Base-by-base conservation (phyloP, 2,329 filamentous ascomycete species). In the Fusarium secorum region DNA sequence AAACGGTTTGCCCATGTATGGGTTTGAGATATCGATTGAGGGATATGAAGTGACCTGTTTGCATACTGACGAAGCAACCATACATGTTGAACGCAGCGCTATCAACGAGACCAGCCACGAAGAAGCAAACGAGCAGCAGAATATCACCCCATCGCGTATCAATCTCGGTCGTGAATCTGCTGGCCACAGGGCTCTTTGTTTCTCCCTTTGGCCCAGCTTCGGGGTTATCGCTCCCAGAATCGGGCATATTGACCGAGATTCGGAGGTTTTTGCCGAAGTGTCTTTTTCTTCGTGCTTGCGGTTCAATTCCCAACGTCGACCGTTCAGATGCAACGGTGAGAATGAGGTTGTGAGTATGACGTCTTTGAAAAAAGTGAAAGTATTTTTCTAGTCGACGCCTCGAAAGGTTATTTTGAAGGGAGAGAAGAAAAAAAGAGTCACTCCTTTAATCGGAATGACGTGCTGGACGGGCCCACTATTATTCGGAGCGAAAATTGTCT, bases 11-110 rank as follows among this genome's bases (percentile, higher is more conserved):
- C n/a, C n/a, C n/a, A n/a, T n/a, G n/a, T n/a, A n/a, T n/a, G n/a
- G 4, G 13, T 10, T 14, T n/a, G 48, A 26, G 15, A 32, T 32
- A 20, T 6, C 10, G 24, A 28, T 11, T 24, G 17, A 36, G 14
- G 8, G 7, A 32, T 9, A 59, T 44, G 28, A 6, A 53, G 71
- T 57, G 18, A 76, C 75, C 75, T 54, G 75, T 76, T 14, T 76
- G 75, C 75, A 76, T 76, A 70, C 75, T 76, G 49, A 76, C 75
- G 65, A 76, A 76, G 55, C 75, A 76, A 3, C 75, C 75, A 10
- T 76, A 76, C 74, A 76, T 71, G 62, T 75, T 76, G 30, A 76
- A 76, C 3, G 75, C 75, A 10, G 75, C 74, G 39, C 75, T 76
- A 36, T 76, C 75, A 9, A 76, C 75, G 3, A 76, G 66, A 22